Base-by-base conservation (phyloP, 306 rosid species). In the Prunus armeniaca region DNA sequence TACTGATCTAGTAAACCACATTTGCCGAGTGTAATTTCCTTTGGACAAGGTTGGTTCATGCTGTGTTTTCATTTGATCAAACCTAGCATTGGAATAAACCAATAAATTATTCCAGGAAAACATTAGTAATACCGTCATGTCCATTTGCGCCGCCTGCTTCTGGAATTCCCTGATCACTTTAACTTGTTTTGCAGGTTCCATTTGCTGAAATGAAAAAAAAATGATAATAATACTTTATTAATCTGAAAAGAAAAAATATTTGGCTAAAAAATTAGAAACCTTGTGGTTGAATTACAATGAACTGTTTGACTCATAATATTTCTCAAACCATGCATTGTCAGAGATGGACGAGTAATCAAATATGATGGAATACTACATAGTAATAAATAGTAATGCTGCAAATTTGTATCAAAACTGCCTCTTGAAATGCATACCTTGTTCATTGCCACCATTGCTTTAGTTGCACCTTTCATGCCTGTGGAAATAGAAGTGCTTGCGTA, bases 371-470 rank as follows among this genome's bases (percentile, higher is more conserved):
- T 20, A 20, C 22, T 34, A 55, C 60, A 55, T 43, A 12, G 22
- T 18, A 18, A 70, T 28, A 10, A 51, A 12, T 28, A 70, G 49
- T 28, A 70, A 13, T 51, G 9, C 12, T 70, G 63, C 28, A 54
- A 71, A 15, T n/a, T n/a, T 52, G 24, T 61, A 34, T 49, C 15
- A 32, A 22, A 34, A 75, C 28, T 72, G 22, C 65, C 77, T 64
- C 73, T 72, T 19, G 49, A 67, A 50, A 56, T 69, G 38, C 38
- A 60, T 65, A 92, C 98, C 95, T 89, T 94, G 85, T 94, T 94
- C 97, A 94, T 94, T 74, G 98, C 98, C 18, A 76, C 89, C 98
- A 94, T 94, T 75, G 98, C 98, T 86, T 94, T 94, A 74, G 96
- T 91, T 65, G 98, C 98, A 73, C 97, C 98, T 84, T 94, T 94